These are phyloP conservation scores for Wickerhamomyces hampshirensis DNA, from an alignment of 805 yeast species.

Conservation along the genomic window DNA sequence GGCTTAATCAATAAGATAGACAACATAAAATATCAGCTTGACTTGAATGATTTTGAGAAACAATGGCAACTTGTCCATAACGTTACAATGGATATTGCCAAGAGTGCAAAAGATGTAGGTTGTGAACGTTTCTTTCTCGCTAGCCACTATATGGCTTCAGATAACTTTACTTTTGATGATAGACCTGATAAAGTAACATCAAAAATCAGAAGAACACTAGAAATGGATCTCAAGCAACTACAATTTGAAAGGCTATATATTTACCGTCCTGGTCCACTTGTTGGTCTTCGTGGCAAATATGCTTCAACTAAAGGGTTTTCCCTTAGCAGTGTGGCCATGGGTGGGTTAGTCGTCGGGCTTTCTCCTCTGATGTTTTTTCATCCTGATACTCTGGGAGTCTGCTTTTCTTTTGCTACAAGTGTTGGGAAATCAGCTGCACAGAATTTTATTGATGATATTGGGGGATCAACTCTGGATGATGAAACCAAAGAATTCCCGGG, in stretches of 20 bases:
- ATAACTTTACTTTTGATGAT: too few species aligned
- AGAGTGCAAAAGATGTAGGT: too few species aligned
- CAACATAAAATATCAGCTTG: too few species aligned
- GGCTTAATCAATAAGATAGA: too few species aligned
- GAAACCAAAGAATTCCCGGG: not conserved
- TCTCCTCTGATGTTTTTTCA: slow-evolving; percentile 1
- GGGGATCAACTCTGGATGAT: too few species aligned
- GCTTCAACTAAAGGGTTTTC: slow-evolving; percentile 8
- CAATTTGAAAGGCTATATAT: slow-evolving; percentile 8
- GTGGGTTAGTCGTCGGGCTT: not conserved
- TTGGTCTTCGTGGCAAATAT: slow-evolving; percentile 12
- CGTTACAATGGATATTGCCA: too few species aligned
- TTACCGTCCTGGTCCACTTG: slow-evolving; percentile 14
- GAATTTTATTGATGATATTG: not conserved
- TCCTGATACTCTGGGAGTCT: slow-evolving; percentile 4
- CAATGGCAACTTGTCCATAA: too few species aligned
- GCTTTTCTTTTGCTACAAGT: slow-evolving; percentile 10
- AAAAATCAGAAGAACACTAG: slow-evolving; percentile 10
- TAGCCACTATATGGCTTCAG: slow-evolving; percentile 10
- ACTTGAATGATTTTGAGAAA: too few species aligned
- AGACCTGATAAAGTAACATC: too few species aligned
- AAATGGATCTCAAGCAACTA: slow-evolving; percentile 7
- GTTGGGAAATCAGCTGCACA: slow-evolving; percentile 14
- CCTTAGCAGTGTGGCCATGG: slow-evolving; percentile 10
- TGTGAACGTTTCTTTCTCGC: slow-evolving; percentile 9